These are phyloP conservation scores for Davidsoniella australis DNA, from an alignment of 2,329 filamentous ascomycete species.

Conservation along the genomic window DNA sequence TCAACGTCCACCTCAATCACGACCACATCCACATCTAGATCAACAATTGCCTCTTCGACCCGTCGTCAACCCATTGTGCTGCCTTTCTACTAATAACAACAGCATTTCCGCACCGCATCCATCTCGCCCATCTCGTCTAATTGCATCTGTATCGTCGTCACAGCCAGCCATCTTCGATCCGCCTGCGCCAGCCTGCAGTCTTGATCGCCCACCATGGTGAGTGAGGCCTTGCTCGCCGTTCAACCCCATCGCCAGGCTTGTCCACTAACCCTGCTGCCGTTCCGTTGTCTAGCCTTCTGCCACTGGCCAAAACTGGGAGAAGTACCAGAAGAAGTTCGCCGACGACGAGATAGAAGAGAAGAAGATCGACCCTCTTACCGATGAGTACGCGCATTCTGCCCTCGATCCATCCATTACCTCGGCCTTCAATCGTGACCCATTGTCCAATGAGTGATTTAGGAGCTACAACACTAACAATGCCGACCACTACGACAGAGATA, in stretches of 20 bases:
- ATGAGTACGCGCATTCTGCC: constrained; percentile 54
- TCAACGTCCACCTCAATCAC: too few relatives aligned
- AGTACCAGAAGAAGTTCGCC: constrained; percentile 92
- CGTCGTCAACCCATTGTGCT: too few relatives aligned
- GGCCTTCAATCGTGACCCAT: constrained; percentile 13
- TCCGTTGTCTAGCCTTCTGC: constrained; percentile 59
- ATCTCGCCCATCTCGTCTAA: too few relatives aligned
- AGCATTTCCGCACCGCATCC: too few relatives aligned
- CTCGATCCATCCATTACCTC: constrained; percentile 12
- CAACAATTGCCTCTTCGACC: too few relatives aligned
- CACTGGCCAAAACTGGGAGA: constrained; percentile 91
- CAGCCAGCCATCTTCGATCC: background rate
- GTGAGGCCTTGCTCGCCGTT: background rate
- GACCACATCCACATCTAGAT: too few relatives aligned
- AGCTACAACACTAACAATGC: constrained; percentile 2
- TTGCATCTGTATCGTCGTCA: too few relatives aligned
- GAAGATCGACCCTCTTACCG: constrained; percentile 93
- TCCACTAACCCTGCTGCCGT: background rate
- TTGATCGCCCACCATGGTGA: constrained; percentile 6
- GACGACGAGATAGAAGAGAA: constrained; percentile 98
- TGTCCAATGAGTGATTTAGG: background rate
- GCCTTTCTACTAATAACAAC: too few relatives aligned
- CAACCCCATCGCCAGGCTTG: too few relatives aligned
- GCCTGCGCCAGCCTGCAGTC: constrained; percentile 1
- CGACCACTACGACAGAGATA: constrained; percentile 51